Conservation (phyloP, 306 rosid genomes). For the Neltuma alba region DNA sequence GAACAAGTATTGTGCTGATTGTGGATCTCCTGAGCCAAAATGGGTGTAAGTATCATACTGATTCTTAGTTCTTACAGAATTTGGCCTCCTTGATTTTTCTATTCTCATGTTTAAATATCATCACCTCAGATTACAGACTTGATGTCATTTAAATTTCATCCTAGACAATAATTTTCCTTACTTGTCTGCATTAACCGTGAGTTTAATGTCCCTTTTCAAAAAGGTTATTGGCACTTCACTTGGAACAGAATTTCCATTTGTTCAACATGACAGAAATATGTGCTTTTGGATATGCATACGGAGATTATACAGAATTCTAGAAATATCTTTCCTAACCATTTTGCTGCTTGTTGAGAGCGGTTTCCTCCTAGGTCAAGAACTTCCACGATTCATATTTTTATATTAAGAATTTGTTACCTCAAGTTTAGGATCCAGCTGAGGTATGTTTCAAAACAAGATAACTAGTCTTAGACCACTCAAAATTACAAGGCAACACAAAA, state of each 20-base stretch:
- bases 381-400: no score
- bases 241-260: not conserved
- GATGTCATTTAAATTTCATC: constrained; percentile 2
- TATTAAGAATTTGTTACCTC: no score
- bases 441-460: no score
- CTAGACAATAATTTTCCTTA: not conserved
- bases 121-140: constrained; percentile 2
- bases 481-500: no score
- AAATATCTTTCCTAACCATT: no score
- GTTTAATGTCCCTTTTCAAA: not conserved
- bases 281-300: not conserved
- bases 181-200: no score
- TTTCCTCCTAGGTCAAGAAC: no score
- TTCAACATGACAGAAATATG: not conserved
- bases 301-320: constrained; percentile 5
- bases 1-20: constrained; percentile 81
- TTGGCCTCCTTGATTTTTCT: constrained; percentile 14
- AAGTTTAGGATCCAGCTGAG: no score
- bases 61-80: not conserved
- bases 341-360: no score
- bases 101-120: not conserved
- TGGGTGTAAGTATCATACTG: constrained; percentile 79
- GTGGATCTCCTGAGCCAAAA: constrained; percentile 91
- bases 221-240: constrained; percentile 23
- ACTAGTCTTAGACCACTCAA: no score